Evolutionary conservation across 1,284 basidiomycete genomes (phyloP).

Genomic region (Flammula alnicola): DNA sequence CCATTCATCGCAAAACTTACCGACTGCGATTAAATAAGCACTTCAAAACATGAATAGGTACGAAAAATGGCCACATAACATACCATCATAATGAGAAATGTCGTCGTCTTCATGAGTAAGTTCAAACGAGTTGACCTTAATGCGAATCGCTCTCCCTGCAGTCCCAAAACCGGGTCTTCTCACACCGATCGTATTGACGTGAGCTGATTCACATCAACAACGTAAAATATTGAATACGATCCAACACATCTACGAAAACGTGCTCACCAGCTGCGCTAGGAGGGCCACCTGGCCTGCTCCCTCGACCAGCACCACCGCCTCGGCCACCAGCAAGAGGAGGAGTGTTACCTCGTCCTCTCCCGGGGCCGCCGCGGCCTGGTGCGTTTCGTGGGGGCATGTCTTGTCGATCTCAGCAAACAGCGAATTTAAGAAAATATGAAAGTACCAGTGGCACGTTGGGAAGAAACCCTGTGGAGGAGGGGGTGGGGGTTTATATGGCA

Average conservation of each 20-base stretch:
- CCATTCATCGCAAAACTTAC: slow-evolving; percentile 43
- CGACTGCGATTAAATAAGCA: slow-evolving; percentile 46
- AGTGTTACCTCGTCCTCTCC: slow-evolving; percentile 16
- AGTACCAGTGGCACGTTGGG: no score
- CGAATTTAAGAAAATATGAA: no score
- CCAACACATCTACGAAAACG: not conserved
- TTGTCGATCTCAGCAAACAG: slow-evolving; percentile 16
- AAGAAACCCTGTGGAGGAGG: no score
- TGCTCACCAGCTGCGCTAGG: slow-evolving; percentile 34
- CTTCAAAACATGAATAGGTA: no score
- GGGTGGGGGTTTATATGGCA: no score
- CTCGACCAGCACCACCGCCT: slow-evolving; percentile 33
- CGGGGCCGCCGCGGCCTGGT: slow-evolving; percentile 27
- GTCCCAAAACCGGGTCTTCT: slow-evolving; percentile 63
- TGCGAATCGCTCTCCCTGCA: slow-evolving; percentile 50
- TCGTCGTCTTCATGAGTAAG: slow-evolving; percentile 54
- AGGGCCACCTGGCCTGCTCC: slow-evolving; percentile 26
- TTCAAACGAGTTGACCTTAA: slow-evolving; percentile 68
- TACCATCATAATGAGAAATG: slow-evolving; percentile 78
- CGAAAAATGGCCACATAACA: no score
- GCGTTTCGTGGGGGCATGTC: slow-evolving; percentile 36
- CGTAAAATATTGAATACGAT: slow-evolving; percentile 1
- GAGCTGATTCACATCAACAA: slow-evolving; percentile 2
- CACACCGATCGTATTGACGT: slow-evolving; percentile 56
- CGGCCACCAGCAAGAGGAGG: slow-evolving; percentile 23